phyloP scores from a whole-genome alignment of 441 rosid species.

The Pelargonium exstipulatum region DNA sequence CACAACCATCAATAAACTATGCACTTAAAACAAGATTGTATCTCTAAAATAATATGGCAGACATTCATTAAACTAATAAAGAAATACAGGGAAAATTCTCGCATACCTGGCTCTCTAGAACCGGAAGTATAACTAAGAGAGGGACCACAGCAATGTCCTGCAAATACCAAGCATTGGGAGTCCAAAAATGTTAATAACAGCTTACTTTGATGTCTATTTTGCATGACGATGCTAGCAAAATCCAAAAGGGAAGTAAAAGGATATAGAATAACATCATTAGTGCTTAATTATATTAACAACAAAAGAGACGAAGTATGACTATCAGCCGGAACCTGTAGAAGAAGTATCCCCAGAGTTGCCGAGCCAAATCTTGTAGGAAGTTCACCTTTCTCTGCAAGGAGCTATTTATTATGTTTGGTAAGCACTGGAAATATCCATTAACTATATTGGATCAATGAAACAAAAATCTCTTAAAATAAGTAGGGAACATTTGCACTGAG shows the following conservation, averaged over 20 bases:
- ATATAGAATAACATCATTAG: conserved; percentile 19
- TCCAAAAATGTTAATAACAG: conserved; percentile 24
- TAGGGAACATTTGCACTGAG: not conserved
- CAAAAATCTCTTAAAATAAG: conserved; percentile 3
- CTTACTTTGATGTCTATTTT: conserved; percentile 18
- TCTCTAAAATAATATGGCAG: not conserved
- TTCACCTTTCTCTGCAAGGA: conserved; percentile 98
- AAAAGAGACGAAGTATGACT: not conserved
- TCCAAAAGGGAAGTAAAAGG: conserved; percentile 12
- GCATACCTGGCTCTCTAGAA: conserved; percentile 84
- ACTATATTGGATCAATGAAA: conserved; percentile 6
- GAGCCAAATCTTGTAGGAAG: conserved; percentile 97
- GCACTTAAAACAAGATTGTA: not conserved
- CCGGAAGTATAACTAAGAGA: conserved; percentile 85
- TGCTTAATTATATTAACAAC: conserved; percentile 4
- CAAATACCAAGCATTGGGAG: conserved; percentile 25
- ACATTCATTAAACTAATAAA: not conserved
- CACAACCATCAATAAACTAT: not conserved
- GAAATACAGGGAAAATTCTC: not conserved
- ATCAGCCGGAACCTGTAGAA: conserved; percentile 62
- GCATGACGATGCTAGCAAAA: conserved; percentile 20
- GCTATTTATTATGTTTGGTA: conserved; percentile 50
- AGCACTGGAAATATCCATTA: conserved; percentile 25
- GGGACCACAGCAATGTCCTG: conserved; percentile 98
- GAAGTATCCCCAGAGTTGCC: conserved; percentile 95